A percentile compares a stretch with the other conserved stretches of the same genome.
Conservation (phyloP, 2,329 filamentous ascomycete species). For the Aureobasidium sp. region DNA sequence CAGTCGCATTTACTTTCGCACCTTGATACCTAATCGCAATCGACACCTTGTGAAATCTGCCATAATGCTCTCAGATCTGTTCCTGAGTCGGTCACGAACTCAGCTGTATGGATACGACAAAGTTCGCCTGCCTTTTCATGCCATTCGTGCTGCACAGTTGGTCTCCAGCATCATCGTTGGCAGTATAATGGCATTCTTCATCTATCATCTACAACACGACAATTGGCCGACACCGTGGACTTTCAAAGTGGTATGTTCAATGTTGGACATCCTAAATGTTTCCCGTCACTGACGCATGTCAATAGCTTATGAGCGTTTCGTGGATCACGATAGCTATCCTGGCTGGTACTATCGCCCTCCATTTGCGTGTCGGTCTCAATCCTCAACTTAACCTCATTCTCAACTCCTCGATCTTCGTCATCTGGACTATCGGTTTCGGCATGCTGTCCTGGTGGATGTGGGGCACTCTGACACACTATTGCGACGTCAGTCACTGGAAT, state of each 20-base stretch:
- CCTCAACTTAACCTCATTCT: constrained; percentile 44
- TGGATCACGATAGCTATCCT: constrained; percentile 46
- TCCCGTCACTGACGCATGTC: background rate
- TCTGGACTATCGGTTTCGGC: constrained; percentile 47
- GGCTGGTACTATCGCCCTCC: constrained; percentile 42
- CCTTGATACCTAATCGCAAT: background rate
- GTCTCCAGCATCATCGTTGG: constrained; percentile 43
- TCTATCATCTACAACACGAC: constrained; percentile 46
- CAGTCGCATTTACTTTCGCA: background rate
- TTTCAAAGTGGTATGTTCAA: constrained; percentile 47
- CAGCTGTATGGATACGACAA: constrained; percentile 38
- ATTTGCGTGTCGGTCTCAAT: constrained; percentile 46
- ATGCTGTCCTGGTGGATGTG: constrained; percentile 49
- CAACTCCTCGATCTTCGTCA: constrained; percentile 41
- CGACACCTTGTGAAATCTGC: background rate
- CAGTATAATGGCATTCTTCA: constrained; percentile 49
- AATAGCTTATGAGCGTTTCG: constrained; percentile 45
- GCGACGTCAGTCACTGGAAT: constrained; percentile 46
- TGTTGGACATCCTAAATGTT: background rate
- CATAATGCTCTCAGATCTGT: constrained; percentile 10
- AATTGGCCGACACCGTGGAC: constrained; percentile 51
- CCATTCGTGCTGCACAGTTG: constrained; percentile 35
- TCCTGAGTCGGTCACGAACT: constrained; percentile 24
- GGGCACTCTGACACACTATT: constrained; percentile 46
- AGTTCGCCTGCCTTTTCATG: constrained; percentile 35